phyloP scores from a whole-genome alignment of 2,329 filamentous ascomycete species.

The Sporothrix protearum region DNA sequence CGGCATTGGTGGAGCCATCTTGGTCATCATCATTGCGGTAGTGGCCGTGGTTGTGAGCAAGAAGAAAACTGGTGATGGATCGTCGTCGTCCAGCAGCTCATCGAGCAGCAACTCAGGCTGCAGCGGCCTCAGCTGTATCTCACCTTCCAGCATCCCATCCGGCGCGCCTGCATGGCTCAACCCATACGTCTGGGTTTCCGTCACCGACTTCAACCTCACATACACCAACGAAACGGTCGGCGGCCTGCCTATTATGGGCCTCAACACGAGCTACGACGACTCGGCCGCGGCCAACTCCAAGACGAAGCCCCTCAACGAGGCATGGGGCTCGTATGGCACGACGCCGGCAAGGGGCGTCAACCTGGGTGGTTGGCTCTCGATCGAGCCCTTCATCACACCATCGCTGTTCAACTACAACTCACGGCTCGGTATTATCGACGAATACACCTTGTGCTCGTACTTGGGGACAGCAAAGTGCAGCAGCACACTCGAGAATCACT shows the following conservation, averaged over 20 bases:
- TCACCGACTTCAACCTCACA: slow-evolving; percentile 86
- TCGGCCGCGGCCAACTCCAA: slow-evolving; percentile 71
- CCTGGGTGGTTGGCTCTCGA: slow-evolving; percentile 85
- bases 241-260: slow-evolving; percentile 83
- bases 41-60: slow-evolving; percentile 62
- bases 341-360: slow-evolving; percentile 86
- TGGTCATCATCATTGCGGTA: slow-evolving; percentile 65
- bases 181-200: slow-evolving; percentile 89
- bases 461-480: slow-evolving; percentile 64
- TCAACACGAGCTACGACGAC: slow-evolving; percentile 84
- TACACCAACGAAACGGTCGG: slow-evolving; percentile 85
- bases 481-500: slow-evolving; percentile 78
- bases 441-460: slow-evolving; percentile 72
- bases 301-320: slow-evolving; percentile 70
- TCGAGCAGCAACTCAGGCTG: slow-evolving; percentile 33
- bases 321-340: slow-evolving; percentile 72
- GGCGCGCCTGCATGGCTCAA: slow-evolving; percentile 74
- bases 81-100: slow-evolving; percentile 28
- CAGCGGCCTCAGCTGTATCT: slow-evolving; percentile 51
- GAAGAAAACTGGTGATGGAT: slow-evolving; percentile 43
- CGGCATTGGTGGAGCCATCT: slow-evolving; percentile 50
- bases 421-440: slow-evolving; percentile 69
- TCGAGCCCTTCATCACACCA: slow-evolving; percentile 94
- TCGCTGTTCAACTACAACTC: slow-evolving; percentile 72
- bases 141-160: slow-evolving; percentile 56